Percentiles rank a stretch among this genome's conserved stretches.
Conservation (phyloP, 768 basidiomycete species). For the Lactarius quietus region DNA sequence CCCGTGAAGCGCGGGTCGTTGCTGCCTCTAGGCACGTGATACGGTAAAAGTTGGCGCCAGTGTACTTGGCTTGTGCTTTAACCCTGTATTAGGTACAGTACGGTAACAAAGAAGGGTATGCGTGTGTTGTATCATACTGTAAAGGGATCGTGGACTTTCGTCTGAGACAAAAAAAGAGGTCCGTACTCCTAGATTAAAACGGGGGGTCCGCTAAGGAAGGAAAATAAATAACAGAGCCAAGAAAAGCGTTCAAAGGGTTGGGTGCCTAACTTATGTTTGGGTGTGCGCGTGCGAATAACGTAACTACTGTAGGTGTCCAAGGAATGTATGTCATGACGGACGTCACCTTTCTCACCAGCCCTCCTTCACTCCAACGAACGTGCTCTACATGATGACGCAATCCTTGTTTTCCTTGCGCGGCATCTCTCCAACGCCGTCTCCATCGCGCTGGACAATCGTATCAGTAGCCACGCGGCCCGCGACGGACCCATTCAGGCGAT, state of each 20-base stretch:
- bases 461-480: conserved; percentile 52
- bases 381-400: conserved; percentile 75
- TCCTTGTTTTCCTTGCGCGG: conserved; percentile 72
- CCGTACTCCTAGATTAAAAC: neutral
- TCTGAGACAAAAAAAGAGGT: neutral
- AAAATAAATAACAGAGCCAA: neutral
- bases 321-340: neutral
- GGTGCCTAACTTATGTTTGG: neutral
- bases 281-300: too few relatives aligned
- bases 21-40: neutral
- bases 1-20: conserved; percentile 43
- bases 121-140: neutral
- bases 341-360: neutral
- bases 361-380: neutral
- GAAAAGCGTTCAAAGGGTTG: neutral
- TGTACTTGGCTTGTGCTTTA: neutral
- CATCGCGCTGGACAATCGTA: conserved; percentile 56
- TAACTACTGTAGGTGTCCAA: neutral
- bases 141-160: neutral
- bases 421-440: conserved; percentile 33
- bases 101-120: neutral
- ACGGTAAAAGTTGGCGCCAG: too few relatives aligned
- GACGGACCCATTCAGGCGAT: conserved; percentile 63
- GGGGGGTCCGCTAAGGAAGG: neutral
- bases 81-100: neutral